Evolutionary conservation across 768 basidiomycete genomes (phyloP).

Genomic region (Trichaptum fuscoviolaceum): DNA sequence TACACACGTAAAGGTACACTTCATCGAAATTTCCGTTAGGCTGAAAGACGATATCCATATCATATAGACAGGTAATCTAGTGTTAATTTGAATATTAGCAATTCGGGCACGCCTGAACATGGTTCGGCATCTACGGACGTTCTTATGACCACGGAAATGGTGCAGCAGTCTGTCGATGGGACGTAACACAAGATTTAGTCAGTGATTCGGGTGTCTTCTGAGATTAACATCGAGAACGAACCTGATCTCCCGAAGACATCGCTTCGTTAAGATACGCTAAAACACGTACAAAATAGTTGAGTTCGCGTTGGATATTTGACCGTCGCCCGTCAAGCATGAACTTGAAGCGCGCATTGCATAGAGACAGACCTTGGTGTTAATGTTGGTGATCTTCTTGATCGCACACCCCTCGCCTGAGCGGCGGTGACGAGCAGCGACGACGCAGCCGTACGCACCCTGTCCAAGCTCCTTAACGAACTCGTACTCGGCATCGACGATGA

Average conservation of each 20-base stretch:
- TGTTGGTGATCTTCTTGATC: constrained; percentile 95
- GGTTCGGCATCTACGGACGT: constrained; percentile 46
- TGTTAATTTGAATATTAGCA: constrained; percentile 1
- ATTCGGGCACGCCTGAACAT: neutral
- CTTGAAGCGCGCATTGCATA: neutral
- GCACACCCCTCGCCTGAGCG: constrained; percentile 84
- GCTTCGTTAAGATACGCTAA: constrained; percentile 91
- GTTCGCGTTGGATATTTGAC: neutral
- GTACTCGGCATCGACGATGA: constrained; percentile 85
- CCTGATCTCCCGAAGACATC: constrained; percentile 95
- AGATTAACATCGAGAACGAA: constrained; percentile 27
- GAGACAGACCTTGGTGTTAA: constrained; percentile 71
- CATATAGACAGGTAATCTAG: constrained; percentile 94
- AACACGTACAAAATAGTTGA: neutral
- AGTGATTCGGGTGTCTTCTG: neutral
- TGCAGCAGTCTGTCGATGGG: constrained; percentile 64
- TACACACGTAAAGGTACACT: constrained; percentile 83
- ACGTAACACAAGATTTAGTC: constrained; percentile 1
- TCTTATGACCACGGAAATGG: constrained; percentile 99
- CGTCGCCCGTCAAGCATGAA: neutral
- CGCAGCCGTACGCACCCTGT: constrained; percentile 92
- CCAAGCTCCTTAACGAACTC: constrained; percentile 96
- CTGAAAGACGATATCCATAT: constrained; percentile 97
- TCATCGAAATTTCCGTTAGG: constrained; percentile 91
- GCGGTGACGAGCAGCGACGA: constrained; percentile 80